phyloP scores from a whole-genome alignment of 176 grass and related monocot species.

The Avena sativa region DNA sequence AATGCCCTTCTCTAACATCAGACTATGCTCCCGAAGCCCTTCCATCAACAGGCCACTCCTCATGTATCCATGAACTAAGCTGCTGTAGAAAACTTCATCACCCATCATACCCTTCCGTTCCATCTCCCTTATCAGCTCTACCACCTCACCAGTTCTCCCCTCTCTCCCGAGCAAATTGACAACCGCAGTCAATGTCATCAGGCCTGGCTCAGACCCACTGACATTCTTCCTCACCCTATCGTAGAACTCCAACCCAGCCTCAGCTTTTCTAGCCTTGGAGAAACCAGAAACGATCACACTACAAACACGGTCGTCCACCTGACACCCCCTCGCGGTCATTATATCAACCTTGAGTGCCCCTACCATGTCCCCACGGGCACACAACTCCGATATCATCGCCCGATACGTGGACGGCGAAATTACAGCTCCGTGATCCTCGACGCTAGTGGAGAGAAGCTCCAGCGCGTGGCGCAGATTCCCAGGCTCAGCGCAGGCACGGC shows the following conservation, averaged over 20 bases:
- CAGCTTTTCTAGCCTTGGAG: slow-evolving; percentile 44
- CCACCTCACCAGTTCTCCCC: slow-evolving; percentile 52
- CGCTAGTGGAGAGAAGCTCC: slow-evolving; percentile 46
- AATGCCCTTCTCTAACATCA: slow-evolving; percentile 68
- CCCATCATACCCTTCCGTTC: slow-evolving; percentile 43
- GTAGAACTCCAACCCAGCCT: slow-evolving; percentile 61
- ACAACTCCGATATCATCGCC: slow-evolving; percentile 42
- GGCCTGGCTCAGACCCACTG: slow-evolving; percentile 52
- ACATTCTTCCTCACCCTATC: slow-evolving; percentile 46
- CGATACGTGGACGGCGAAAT: slow-evolving; percentile 44
- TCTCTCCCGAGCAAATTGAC: slow-evolving; percentile 54
- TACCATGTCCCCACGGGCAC: slow-evolving; percentile 52
- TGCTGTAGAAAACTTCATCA: slow-evolving; percentile 64
- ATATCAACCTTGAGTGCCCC: slow-evolving; percentile 61
- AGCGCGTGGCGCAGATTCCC: slow-evolving; percentile 51
- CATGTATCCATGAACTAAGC: slow-evolving; percentile 64
- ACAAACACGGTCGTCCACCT: slow-evolving; percentile 63
- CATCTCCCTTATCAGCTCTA: slow-evolving; percentile 57
- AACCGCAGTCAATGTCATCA: slow-evolving; percentile 60
- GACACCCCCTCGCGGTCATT: slow-evolving; percentile 47
- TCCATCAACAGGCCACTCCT: slow-evolving; percentile 61
- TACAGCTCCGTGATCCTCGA: slow-evolving; percentile 36
- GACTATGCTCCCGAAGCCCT: slow-evolving; percentile 54
- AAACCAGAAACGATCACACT: slow-evolving; percentile 72
- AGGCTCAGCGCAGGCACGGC: slow-evolving; percentile 42